Percentiles rank a stretch among this genome's conserved stretches.
Evolutionary conservation across 345 rosid genomes (phyloP).

Genomic region (Gossypium longicalyx): DNA sequence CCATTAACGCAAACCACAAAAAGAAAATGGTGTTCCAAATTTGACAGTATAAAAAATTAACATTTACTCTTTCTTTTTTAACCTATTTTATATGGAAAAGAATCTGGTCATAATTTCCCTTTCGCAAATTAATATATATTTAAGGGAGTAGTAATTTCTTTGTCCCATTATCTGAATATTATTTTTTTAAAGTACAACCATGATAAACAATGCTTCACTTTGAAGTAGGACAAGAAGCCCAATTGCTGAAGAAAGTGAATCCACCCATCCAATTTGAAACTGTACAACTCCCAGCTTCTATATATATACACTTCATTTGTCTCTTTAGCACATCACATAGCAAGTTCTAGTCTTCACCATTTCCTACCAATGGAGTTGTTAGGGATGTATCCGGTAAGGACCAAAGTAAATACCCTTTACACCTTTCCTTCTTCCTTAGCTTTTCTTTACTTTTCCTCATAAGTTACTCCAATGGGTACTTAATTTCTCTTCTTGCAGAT

Average conservation of each 20-base stretch:
- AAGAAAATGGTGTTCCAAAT: not conserved
- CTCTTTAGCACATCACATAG: constrained; percentile 10
- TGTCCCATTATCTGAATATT: not conserved
- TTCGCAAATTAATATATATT: not conserved
- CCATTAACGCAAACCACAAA: not conserved
- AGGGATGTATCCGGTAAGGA: constrained; percentile 8
- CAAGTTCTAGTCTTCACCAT: not conserved
- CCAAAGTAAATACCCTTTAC: constrained; percentile 21
- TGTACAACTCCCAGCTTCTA: not conserved
- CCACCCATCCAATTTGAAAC: not conserved
- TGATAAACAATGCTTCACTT: constrained; percentile 24
- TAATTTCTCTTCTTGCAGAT: constrained; percentile 24
- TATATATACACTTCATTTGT: constrained; percentile 13
- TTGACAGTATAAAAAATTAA: not conserved
- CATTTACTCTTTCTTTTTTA: no score
- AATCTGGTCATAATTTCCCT: not conserved
- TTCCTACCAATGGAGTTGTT: constrained; percentile 21
- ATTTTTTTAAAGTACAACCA: not conserved
- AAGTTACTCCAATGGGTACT: not conserved
- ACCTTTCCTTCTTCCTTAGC: not conserved
- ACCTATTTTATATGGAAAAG: not conserved
- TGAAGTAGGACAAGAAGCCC: constrained; percentile 12
- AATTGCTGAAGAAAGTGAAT: constrained; percentile 5
- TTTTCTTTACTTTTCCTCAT: not conserved
- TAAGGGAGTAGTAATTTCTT: not conserved